phyloP scores from a whole-genome alignment of 164 flowering plant genomes.

The Pachysandra terminalis region DNA sequence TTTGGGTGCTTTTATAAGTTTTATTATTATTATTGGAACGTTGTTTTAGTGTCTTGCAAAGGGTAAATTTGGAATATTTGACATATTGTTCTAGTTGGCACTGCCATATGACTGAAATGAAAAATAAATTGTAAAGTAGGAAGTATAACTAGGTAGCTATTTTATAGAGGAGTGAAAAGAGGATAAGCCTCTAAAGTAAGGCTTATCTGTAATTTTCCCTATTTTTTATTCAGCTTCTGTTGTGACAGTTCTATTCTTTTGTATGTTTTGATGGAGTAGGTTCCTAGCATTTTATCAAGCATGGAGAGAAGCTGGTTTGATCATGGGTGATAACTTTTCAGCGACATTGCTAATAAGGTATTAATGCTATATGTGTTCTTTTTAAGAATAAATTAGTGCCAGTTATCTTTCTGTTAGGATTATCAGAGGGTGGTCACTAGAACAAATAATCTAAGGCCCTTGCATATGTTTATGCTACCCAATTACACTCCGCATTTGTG shows the following conservation, averaged over 20 bases:
- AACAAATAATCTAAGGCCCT: neutral
- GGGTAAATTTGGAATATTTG: too few species aligned
- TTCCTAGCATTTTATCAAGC: neutral
- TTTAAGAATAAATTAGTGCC: too few species aligned
- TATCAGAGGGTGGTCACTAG: neutral
- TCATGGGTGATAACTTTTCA: neutral
- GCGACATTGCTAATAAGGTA: neutral
- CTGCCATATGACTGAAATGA: too few species aligned
- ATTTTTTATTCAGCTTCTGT: neutral
- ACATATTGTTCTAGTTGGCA: too few species aligned
- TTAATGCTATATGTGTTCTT: neutral
- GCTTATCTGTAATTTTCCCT: too few species aligned
- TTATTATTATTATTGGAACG: too few species aligned
- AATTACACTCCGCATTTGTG: neutral
- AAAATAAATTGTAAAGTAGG: too few species aligned
- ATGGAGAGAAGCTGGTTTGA: neutral
- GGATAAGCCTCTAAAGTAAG: neutral
- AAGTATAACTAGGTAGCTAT: too few species aligned
- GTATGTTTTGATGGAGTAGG: neutral
- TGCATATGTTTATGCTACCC: neutral
- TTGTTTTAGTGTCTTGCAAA: too few species aligned
- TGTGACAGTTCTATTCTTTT: neutral
- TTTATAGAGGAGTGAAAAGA: too few species aligned
- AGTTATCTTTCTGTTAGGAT: neutral
- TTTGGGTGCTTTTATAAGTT: too few species aligned